A percentile compares a stretch with the other conserved stretches of the same genome.
These are phyloP conservation scores for Podospora tetraspora DNA, from an alignment of 495 filamentous ascomycete species.

Conservation along the genomic window DNA sequence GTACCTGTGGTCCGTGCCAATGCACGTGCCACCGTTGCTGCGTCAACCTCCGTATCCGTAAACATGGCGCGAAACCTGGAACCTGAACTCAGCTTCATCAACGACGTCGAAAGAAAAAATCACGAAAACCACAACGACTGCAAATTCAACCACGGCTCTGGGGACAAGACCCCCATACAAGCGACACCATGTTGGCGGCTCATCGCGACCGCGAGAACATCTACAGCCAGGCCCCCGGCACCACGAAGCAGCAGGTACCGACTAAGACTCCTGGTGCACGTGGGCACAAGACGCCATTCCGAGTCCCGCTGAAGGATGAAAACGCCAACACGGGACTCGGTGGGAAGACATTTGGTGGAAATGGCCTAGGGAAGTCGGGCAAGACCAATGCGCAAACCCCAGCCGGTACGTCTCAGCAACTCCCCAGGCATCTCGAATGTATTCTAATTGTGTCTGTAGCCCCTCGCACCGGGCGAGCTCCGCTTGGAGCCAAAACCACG, in stretches of 20 bases:
- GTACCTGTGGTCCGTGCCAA: too few species aligned
- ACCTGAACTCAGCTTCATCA: not conserved
- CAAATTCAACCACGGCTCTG: constrained; percentile 3
- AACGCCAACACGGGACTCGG: constrained; percentile 58
- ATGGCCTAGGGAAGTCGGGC: constrained; percentile 44
- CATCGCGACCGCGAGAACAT: constrained; percentile 81
- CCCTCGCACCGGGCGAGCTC: constrained; percentile 62
- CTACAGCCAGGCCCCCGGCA: constrained; percentile 68
- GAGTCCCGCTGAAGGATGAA: constrained; percentile 79
- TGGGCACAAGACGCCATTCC: constrained; percentile 79
- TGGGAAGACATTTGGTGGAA: constrained; percentile 53
- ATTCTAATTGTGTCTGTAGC: constrained; percentile 38
- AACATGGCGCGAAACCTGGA: not conserved
- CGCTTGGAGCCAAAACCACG: constrained; percentile 88
- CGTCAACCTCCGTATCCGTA: constrained; percentile 17
- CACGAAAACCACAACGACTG: not conserved
- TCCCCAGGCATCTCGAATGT: not conserved
- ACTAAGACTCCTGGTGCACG: constrained; percentile 75
- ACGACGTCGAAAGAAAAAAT: not conserved
- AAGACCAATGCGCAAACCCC: constrained; percentile 67
- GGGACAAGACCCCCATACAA: constrained; percentile 13
- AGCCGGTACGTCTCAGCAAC: constrained; percentile 21
- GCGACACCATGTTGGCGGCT: constrained; percentile 63
- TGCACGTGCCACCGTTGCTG: constrained; percentile 13
- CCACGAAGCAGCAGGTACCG: constrained; percentile 66